Base-by-base conservation (phyloP, 2,329 filamentous ascomycete genomes). In the Ophiostoma tasmaniense region DNA sequence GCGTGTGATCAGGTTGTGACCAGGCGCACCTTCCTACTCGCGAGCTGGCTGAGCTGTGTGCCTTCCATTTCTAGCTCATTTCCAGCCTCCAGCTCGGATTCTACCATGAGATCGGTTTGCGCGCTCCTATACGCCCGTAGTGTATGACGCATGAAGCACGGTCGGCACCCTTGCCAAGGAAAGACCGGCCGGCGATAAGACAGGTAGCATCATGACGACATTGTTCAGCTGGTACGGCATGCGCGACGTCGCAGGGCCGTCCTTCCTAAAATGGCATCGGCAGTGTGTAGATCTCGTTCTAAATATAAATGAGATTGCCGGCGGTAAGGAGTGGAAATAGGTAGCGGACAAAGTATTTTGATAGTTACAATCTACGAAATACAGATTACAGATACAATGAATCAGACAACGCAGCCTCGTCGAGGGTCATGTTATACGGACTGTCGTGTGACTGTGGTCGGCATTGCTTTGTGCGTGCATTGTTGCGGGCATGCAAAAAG, bases 91-190 rank as follows among this genome's bases (percentile, higher is more conserved):
- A 30, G 52, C 22, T 30, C 25, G 22, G 22, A 17, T 25, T 59
- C 11, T 30, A 25, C 52, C 5, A 7, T 20, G 22, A 59, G 14
- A 59, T 25, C 55, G 55, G 55, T 33, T 33, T 30, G 25, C 13
- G 22, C 25, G 14, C 3, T 33, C 11, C 22, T 28, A 61, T 61
- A 61, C 55, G 55, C 25, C 55, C 55, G 55, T 61, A 61, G 10
- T 61, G 61, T 64, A 37, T 64, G 61, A 64, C 61, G 61, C 61
- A 64, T 64, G 61, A 64, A 64, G 30, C 30, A 35, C 61, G 30
- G 61, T 64, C 61, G 61, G 61, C 33, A 37, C 33, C 33, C 20
- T 35, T 64, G 61, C 61, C 61, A 64, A 64, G 61, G 61, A 64
- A 64, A 17, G 61, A 35, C 61, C 61, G 61, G 61, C 61, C 61